A percentile compares a stretch with the other conserved stretches of the same genome.
Conservation (phyloP, 1,139 yeast genomes). For the Hyphopichia wangnamkhiaoensis region DNA sequence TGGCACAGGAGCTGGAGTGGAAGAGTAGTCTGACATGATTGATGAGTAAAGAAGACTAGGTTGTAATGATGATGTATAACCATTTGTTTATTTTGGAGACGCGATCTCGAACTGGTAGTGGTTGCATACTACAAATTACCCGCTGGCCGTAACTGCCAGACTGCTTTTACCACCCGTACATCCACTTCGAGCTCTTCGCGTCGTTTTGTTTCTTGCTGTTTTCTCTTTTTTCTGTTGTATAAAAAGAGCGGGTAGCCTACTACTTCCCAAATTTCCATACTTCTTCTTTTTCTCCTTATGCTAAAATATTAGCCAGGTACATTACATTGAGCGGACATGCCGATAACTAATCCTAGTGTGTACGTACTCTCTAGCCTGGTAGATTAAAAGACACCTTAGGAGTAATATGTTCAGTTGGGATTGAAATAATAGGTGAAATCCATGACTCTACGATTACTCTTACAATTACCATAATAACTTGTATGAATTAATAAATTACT, state of each 20-base stretch:
- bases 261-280: neutral
- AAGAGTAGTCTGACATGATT: constrained; percentile 4
- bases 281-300: constrained; percentile 1
- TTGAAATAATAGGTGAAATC: constrained; percentile 19
- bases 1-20: constrained; percentile 1
- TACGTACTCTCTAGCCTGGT: constrained; percentile 42
- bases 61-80: neutral
- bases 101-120: too few relatives aligned
- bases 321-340: constrained; percentile 36
- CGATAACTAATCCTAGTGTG: constrained; percentile 31
- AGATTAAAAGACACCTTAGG: constrained; percentile 26
- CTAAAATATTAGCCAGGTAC: constrained; percentile 20
- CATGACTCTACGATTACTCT: constrained; percentile 32
- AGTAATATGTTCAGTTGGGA: constrained; percentile 30
- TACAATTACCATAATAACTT: constrained; percentile 12
- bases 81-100: too few relatives aligned
- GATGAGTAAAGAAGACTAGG: neutral
- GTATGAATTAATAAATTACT: too few relatives aligned
- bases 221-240: too few relatives aligned
- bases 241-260: too few relatives aligned
- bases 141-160: too few relatives aligned
- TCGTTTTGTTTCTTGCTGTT: too few relatives aligned
- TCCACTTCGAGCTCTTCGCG: too few relatives aligned
- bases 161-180: too few relatives aligned
- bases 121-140: too few relatives aligned